Evolutionary conservation across 2,329 filamentous ascomycete genomes (phyloP), one percentile per base, ranked within the genome.

Genomic region (Sporothrix pseudoabietina): DNA sequence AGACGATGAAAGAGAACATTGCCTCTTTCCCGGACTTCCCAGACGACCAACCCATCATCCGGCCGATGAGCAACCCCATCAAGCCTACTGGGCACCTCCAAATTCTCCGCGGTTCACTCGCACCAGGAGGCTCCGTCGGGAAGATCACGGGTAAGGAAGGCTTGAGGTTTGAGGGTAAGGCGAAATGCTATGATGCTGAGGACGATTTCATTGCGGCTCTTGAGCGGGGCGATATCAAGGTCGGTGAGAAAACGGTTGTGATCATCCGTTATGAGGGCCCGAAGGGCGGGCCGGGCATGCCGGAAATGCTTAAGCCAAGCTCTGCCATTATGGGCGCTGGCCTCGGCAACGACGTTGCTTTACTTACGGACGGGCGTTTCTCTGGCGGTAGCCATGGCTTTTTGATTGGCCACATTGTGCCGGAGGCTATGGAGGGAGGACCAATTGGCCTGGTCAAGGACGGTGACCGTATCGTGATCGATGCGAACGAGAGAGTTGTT

Each of bases 121-220:
- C 94, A 0, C 94, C 94, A 1, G 91, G 91, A 10, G 94, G 94
- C 69, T 92, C 93, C 0, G 94, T 97, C 12, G 94, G 94, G 75
- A 97, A 97, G 83, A 97, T 97, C 81, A 97, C 94, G 0, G 94
- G 94, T 69, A 97, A 97, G 84, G 94, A 97, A 82, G 94, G 94
- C n/a, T 87, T 93, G 19, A 85, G 84, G 12, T 97, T 97, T 82
- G 90, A 87, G 14, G 94, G 94, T 74, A 93, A 90, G 79, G 94
- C 94, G 4, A 87, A 89, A 57, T 92, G 94, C 76, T 97, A 94
- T 81, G 87, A 97, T 82, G 92, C 94, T 76, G 94, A 98, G 82
- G 87, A 90, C 77, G 88, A 91, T 78, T 91, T 97, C 77, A 92
- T 97, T 80, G 84, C 87, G 39, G 93, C 94, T 0, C 86, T 98